Conservation (phyloP, 2,329 filamentous ascomycete species). For the Fusarium sp. region DNA sequence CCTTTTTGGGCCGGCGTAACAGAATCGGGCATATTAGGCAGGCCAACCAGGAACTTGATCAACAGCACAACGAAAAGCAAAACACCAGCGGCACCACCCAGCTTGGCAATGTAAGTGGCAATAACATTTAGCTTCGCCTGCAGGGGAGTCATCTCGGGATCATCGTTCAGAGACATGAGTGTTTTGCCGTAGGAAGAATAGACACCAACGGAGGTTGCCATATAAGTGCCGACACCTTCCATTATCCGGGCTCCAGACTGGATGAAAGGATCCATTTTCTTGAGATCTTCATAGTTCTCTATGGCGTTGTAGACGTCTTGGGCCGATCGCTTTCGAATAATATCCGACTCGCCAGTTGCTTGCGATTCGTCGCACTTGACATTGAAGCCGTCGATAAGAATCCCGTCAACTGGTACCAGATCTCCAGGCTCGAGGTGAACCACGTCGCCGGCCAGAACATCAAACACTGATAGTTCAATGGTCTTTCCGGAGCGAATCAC, state of each 20-base stretch:
- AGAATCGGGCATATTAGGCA: slow-evolving; percentile 62
- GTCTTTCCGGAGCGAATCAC: slow-evolving; percentile 77
- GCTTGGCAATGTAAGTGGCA: slow-evolving; percentile 80
- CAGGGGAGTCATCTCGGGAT: slow-evolving; percentile 79
- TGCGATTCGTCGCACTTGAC: slow-evolving; percentile 83
- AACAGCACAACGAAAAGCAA: slow-evolving; percentile 86
- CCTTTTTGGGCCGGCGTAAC: slow-evolving; percentile 77
- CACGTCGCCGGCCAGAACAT: slow-evolving; percentile 76
- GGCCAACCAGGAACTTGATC: slow-evolving; percentile 81
- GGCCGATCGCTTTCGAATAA: slow-evolving; percentile 74
- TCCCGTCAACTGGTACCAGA: slow-evolving; percentile 77
- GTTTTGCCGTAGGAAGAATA: slow-evolving; percentile 82
- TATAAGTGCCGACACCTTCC: slow-evolving; percentile 79
- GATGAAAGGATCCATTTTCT: slow-evolving; percentile 84
- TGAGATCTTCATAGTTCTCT: slow-evolving; percentile 70
- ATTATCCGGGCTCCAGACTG: slow-evolving; percentile 85
- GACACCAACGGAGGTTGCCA: slow-evolving; percentile 78
- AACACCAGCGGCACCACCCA: slow-evolving; percentile 80
- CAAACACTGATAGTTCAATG: slow-evolving; percentile 75
- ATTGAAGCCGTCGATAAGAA: slow-evolving; percentile 78
- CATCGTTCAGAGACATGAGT: slow-evolving; percentile 77
- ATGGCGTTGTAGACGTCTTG: slow-evolving; percentile 78
- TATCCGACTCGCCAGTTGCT: slow-evolving; percentile 81
- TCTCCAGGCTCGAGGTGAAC: slow-evolving; percentile 80
- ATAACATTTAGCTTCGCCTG: slow-evolving; percentile 81